Evolutionary conservation across 2,329 filamentous ascomycete species (phyloP), one percentile per base, ranked within the genome.

Genomic region (Aspergillus hortae): DNA sequence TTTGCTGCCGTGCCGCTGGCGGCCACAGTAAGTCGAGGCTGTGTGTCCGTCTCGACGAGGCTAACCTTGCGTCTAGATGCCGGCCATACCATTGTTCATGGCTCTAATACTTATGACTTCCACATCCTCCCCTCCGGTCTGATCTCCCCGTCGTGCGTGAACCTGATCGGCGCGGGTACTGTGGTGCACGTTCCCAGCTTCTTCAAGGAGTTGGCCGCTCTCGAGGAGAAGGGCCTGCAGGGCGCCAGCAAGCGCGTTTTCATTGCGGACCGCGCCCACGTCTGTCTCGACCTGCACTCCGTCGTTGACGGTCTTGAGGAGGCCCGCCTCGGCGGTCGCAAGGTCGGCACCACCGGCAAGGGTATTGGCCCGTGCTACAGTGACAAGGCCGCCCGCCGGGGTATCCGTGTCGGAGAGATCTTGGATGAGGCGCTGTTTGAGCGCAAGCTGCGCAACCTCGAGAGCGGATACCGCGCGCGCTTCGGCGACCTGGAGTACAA

Each of bases 401-500:
- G 83, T 58, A 74, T 85, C 33, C 79, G 80, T 49, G 73, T 86
- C 50, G 78, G 78, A 35, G 81, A 84, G 58, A 73, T 85, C 52
- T 74, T 83, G 63, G 76, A 82, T 57, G 79, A 83, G 69, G 69
- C 70, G 42, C 65, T 76, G 33, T 81, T 84, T 59, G 81, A 84
- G 67, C 66, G 66, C 7, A 82, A 81, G 64, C 63, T 84, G 56
- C 73, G 78, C 52, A 68, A 74, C 7, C 64, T 85, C 58, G 78
- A 79, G 51, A 66, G 69, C 49, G 63, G 76, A 9, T 85, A 79
- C 70, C 73, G 78, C 64, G 80, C 80, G 63, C 75, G 81, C 9
- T 86, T 81, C 60, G 82, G 83, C 32, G 78, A 83, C 6, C 66
- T 85, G 55, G 69, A 77, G 52, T 86, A 86, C 63, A 76, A 82